Percentiles rank a stretch among this genome's conserved stretches.
Conservation (phyloP, 1,139 yeast species). For the Geotrichum candidum region DNA sequence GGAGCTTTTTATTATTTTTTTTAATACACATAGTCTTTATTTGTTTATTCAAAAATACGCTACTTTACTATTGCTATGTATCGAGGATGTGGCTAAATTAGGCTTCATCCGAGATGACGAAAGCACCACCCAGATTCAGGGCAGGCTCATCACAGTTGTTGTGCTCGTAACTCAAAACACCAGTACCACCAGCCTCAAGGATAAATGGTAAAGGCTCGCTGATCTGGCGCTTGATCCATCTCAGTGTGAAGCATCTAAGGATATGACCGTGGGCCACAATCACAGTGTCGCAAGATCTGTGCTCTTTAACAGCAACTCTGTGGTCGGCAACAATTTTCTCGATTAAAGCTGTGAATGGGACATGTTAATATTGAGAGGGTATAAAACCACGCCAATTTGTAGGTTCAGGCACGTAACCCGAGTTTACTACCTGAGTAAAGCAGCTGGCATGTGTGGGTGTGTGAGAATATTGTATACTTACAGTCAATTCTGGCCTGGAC, state of each 20-base stretch:
- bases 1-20: neutral
- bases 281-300: constrained; percentile 61
- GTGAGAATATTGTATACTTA: neutral
- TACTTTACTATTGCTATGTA: neutral
- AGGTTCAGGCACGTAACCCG: neutral
- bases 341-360: constrained; percentile 40
- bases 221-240: constrained; percentile 67
- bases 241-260: constrained; percentile 76
- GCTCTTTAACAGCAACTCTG: constrained; percentile 47
- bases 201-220: constrained; percentile 65
- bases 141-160: constrained; percentile 83
- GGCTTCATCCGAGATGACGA: constrained; percentile 27
- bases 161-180: constrained; percentile 86
- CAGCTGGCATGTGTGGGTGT: neutral
- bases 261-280: constrained; percentile 93
- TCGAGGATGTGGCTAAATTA: neutral
- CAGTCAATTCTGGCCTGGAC: constrained; percentile 67
- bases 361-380: neutral
- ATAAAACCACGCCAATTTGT: neutral
- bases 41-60: neutral
- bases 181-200: constrained; percentile 93
- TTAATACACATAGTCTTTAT: neutral
- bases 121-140: constrained; percentile 60
- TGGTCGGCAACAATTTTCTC: constrained; percentile 58
- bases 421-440: neutral